Base-by-base conservation (phyloP, 176 grass and related monocot species). In the maize (Zea mays) region DNA sequence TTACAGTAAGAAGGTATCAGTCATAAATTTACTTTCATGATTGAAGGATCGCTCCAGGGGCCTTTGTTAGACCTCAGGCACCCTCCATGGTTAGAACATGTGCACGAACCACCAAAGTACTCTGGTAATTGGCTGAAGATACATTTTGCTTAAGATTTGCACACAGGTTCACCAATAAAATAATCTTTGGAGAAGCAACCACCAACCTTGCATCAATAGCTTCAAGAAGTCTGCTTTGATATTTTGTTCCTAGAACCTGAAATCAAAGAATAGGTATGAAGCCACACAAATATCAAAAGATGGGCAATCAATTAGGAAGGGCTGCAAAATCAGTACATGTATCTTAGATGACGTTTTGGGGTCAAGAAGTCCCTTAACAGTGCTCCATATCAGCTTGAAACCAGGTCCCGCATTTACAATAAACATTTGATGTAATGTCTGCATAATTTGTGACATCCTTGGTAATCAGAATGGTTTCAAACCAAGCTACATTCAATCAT, bases 391-490 rank as follows among this genome's bases (percentile, higher is more conserved):
- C 72, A 99, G 78, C 79, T 99, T 93, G 88, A 99, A 99, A 73
- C 96, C 96, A 85, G 86, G 85, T 63, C 92, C 96, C 46, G 96
- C 96, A 96, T 99, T 99, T 65, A 99, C 81, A 34, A 99, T 94
- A 82, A 99, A 95, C 92, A 99, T 95, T 90, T 99, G 92, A 89
- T 95, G 92, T 55, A 95, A 72, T 67, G 92, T 99, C 96, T 99
- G 92, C 72, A 66, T 45, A 79, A 90, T 85, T 33, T 59, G 10
- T 67, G 27, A 73, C 67, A 73, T 41, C 49, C 36, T 82, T 82
- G 12, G 65, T 49, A 65, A 68, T 41, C 75, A 72, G 67, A 80
- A 72, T 48, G 60, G 21, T 47, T 82, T 42, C 41, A 55, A 46
- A 67, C 73, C 52, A 54, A 13, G 42, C 10, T 27, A 20, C 21